Evolutionary conservation across 768 basidiomycete genomes (phyloP), one percentile per base, ranked within the genome.

Genomic region (Flagelloscypha sp.): DNA sequence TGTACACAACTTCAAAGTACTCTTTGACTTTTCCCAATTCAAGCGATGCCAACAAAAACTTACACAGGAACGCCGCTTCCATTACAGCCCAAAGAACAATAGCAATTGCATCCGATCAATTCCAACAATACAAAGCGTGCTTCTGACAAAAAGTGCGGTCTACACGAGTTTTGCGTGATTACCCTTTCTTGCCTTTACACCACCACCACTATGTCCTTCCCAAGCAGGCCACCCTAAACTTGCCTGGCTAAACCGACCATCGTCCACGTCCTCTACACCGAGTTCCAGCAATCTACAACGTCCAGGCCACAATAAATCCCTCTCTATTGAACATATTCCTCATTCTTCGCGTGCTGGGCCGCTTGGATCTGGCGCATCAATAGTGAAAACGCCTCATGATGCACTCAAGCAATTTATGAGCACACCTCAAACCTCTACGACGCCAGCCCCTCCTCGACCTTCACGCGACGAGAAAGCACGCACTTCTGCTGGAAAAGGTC

Each of bases 381-480:
- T 89, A 20, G 85, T 88, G 24, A 66, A 78, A 38, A 88, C 86
- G 0, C 86, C 86, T 6, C 76, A 81, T 44, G 86, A 89, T 37
- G 85, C 85, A 15, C 62, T 89, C 20, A 62, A 64, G 30, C 68
- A 67, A 31, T 67, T 69, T 0, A n/a, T n/a, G n/a, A n/a, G n/a
- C n/a, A n/a, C n/a, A n/a, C n/a, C n/a, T n/a, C n/a, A n/a, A n/a
- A n/a, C n/a, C n/a, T n/a, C n/a, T n/a, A n/a, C n/a, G n/a, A n/a
- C n/a, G n/a, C n/a, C n/a, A n/a, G n/a, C n/a, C n/a, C n/a, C n/a
- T n/a, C n/a, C n/a, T n/a, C n/a, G n/a, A n/a, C n/a, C n/a, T n/a
- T n/a, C n/a, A n/a, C n/a, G n/a, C n/a, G n/a, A n/a, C n/a, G n/a
- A n/a, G n/a, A n/a, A n/a, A n/a, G n/a, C n/a, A n/a, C n/a, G 56